Percentiles rank a stretch among this genome's conserved stretches.
Conservation (phyloP, 768 basidiomycete species). For the Leccinellum rugosiceps region DNA sequence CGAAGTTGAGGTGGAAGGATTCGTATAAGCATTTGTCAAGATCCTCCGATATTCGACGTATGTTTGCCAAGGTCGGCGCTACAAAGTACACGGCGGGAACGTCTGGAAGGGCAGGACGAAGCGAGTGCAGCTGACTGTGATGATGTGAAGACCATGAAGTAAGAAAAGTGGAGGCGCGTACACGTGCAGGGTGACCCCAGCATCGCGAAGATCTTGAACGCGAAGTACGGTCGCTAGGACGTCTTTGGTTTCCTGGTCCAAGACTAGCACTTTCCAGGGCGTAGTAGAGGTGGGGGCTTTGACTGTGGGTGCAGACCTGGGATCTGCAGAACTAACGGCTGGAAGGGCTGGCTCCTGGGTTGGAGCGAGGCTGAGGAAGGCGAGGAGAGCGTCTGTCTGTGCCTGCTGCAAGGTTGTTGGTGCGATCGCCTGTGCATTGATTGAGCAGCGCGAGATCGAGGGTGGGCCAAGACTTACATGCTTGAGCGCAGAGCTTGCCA, state of each 20-base stretch:
- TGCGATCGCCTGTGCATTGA: conserved; percentile 37
- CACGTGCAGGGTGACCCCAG: conserved; percentile 98
- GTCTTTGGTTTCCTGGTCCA: conserved; percentile 96
- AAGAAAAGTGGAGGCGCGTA: conserved; percentile 40
- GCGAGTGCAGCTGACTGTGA: conserved; percentile 82
- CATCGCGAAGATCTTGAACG: conserved; percentile 94
- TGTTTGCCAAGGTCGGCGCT: conserved; percentile 81
- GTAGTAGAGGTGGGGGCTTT: conserved; percentile 53
- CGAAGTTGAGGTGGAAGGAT: conserved; percentile 92
- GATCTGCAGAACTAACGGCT: conserved; percentile 6
- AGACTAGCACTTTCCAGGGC: conserved; percentile 93
- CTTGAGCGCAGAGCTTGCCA: conserved; percentile 46
- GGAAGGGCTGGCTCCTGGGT: conserved; percentile 35
- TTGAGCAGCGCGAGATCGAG: conserved; percentile 20
- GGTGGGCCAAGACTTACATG: conserved; percentile 34
- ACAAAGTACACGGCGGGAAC: conserved; percentile 98
- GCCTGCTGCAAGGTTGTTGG: conserved; percentile 76
- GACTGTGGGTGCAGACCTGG: conserved; percentile 37
- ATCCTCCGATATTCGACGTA: conserved; percentile 91
- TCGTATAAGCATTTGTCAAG: conserved; percentile 88
- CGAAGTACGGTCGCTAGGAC: conserved; percentile 92
- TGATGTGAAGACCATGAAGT: conserved; percentile 1
- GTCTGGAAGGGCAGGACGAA: conserved; percentile 85
- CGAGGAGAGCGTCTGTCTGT: conserved; percentile 82
- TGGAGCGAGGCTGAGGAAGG: conserved; percentile 79